Conservation (phyloP, 495 filamentous ascomycete species). For the Tuber umbilicatum region DNA sequence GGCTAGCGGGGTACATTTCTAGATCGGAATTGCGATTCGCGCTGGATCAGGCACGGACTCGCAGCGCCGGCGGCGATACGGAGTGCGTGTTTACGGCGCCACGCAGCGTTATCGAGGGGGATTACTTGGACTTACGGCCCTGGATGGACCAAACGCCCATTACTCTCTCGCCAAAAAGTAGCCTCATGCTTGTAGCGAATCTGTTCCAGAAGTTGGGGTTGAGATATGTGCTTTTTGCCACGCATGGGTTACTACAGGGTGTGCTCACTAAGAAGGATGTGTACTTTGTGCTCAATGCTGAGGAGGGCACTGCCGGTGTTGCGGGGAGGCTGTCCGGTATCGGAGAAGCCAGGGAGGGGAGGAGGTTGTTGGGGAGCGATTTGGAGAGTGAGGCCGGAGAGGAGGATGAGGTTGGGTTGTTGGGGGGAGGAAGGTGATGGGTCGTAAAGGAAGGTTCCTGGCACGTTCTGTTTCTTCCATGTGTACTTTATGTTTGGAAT, state of each 20-base stretch:
- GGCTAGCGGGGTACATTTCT: slow-evolving; percentile 87
- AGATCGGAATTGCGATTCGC: slow-evolving; percentile 82
- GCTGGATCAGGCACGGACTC: slow-evolving; percentile 50
- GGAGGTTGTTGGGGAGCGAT: slow-evolving; percentile 19
- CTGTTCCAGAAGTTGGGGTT: slow-evolving; percentile 93
- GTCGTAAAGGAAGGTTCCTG: background rate
- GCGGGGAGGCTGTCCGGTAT: slow-evolving; percentile 19
- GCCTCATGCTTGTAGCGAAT: slow-evolving; percentile 69
- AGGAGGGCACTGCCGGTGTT: slow-evolving; percentile 51
- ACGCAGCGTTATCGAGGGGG: slow-evolving; percentile 53
- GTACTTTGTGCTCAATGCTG: slow-evolving; percentile 84
- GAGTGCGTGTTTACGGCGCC: slow-evolving; percentile 80
- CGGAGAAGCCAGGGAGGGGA: slow-evolving; percentile 14
- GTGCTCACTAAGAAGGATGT: slow-evolving; percentile 96
- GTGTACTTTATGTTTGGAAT: background rate
- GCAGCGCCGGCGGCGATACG: slow-evolving; percentile 60
- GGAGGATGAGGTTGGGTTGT: slow-evolving; percentile 5
- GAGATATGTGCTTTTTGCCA: slow-evolving; percentile 79
- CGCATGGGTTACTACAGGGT: slow-evolving; percentile 73
- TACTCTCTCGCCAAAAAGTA: slow-evolving; percentile 67
- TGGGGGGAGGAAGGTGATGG: background rate
- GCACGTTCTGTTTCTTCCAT: background rate
- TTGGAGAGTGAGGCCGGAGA: slow-evolving; percentile 10
- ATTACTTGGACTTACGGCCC: slow-evolving; percentile 61
- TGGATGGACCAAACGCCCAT: slow-evolving; percentile 99